Evolutionary conservation across 352 stramenopile species (phyloP).

Genomic region (Phytophthora fragariae): DNA sequence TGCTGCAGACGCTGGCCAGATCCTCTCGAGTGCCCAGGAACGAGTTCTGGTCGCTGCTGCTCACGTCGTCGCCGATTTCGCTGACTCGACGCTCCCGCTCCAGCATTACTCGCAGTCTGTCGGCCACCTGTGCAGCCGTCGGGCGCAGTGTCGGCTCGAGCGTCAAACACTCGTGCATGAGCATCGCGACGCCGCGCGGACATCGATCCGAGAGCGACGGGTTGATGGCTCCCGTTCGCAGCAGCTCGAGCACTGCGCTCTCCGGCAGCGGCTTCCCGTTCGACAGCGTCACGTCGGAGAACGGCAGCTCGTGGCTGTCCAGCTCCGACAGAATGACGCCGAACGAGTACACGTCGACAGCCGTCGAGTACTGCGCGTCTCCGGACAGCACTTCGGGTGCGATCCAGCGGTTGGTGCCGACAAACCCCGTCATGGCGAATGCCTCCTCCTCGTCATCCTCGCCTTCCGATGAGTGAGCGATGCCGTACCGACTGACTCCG

Average conservation of each 20-base stretch:
- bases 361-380: conserved; percentile 46
- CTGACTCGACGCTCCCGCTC: conserved; percentile 60
- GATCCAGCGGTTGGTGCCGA: conserved; percentile 60
- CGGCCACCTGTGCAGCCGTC: conserved; percentile 43
- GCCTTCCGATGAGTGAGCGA: conserved; percentile 32
- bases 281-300: conserved; percentile 65
- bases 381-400: conserved; percentile 71
- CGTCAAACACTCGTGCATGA: conserved; percentile 66
- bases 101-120: conserved; percentile 52
- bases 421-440: conserved; percentile 37
- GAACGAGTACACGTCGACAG: conserved; percentile 79
- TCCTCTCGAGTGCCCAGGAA: conserved; percentile 48
- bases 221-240: conserved; percentile 58
- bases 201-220: conserved; percentile 60
- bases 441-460: conserved; percentile 36
- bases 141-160: conserved; percentile 57
- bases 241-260: conserved; percentile 56
- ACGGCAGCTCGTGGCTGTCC: conserved; percentile 74
- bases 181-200: conserved; percentile 46
- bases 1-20: conserved; percentile 34
- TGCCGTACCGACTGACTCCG: conserved; percentile 58
- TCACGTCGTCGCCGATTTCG: conserved; percentile 57
- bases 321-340: conserved; percentile 76
- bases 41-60: conserved; percentile 46
- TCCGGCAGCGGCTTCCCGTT: conserved; percentile 62